phyloP scores from a whole-genome alignment of 768 basidiomycete species.

The Udeniomyces megalosporus region DNA sequence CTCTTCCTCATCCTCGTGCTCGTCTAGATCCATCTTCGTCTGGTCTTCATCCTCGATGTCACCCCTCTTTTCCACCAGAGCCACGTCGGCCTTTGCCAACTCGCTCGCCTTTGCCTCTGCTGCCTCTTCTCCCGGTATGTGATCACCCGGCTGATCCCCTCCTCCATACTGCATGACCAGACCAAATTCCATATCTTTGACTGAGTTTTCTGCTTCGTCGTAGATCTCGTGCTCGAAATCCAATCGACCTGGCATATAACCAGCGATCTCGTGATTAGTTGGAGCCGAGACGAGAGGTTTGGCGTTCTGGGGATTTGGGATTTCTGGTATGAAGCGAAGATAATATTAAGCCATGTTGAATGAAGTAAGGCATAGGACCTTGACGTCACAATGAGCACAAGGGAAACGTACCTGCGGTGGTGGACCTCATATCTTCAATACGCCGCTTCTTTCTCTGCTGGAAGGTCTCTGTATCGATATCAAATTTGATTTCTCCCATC shows the following conservation, averaged over 20 bases:
- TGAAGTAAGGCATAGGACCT: too few relatives aligned
- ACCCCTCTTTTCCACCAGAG: constrained; percentile 1
- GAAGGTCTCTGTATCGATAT: constrained; percentile 60
- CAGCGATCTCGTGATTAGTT: constrained; percentile 70
- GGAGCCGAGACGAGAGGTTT: constrained; percentile 78
- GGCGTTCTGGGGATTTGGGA: constrained; percentile 33
- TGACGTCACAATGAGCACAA: background rate
- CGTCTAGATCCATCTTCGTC: constrained; percentile 15
- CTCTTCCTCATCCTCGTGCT: constrained; percentile 36
- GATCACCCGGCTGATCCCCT: constrained; percentile 38
- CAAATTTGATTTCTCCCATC: constrained; percentile 36
- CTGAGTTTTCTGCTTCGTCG: constrained; percentile 86
- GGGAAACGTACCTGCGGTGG: constrained; percentile 26
- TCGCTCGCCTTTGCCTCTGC: constrained; percentile 3
- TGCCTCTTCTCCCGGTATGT: background rate
- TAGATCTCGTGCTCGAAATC: constrained; percentile 93
- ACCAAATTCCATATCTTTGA: constrained; percentile 93
- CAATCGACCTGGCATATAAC: constrained; percentile 87
- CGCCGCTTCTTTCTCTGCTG: constrained; percentile 75
- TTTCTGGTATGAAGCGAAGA: constrained; percentile 11
- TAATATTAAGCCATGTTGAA: too few relatives aligned
- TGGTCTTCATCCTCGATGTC: background rate
- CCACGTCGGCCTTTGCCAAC: constrained; percentile 1
- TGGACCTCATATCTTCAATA: constrained; percentile 53
- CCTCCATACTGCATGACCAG: constrained; percentile 74